Percentiles rank a stretch among this genome's conserved stretches.
Conservation (phyloP, 768 basidiomycete species). For the Lyophyllum semitale region DNA sequence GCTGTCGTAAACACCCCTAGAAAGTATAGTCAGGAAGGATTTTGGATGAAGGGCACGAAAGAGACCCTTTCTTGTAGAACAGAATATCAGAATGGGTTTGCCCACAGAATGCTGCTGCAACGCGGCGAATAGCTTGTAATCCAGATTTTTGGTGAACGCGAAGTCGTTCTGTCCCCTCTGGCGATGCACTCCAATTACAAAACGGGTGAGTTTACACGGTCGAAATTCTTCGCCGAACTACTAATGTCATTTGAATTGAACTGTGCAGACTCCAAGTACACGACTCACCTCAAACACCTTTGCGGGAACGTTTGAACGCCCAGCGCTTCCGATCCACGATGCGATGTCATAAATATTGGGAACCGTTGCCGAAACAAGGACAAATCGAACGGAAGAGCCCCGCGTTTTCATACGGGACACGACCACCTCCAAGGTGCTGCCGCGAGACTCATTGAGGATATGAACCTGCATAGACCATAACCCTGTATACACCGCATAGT, state of each 20-base stretch:
- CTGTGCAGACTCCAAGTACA: background rate
- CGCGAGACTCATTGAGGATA: conserved; percentile 86
- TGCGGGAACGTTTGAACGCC: conserved; percentile 44
- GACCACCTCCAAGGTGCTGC: conserved; percentile 94
- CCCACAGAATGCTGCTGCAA: conserved; percentile 72
- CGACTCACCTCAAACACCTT: conserved; percentile 63
- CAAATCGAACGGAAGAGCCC: conserved; percentile 71
- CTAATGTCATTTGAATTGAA: background rate
- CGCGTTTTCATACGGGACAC: conserved; percentile 88
- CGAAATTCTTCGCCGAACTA: conserved; percentile 94
- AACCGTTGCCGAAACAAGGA: conserved; percentile 91
- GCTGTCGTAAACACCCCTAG: conserved; percentile 69
- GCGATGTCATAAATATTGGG: conserved; percentile 93
- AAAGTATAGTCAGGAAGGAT: background rate
- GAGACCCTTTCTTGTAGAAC: conserved; percentile 82
- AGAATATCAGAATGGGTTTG: conserved; percentile 89
- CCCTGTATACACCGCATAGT: background rate
- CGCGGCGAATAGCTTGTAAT: conserved; percentile 70
- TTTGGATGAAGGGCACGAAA: background rate
- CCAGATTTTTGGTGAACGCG: conserved; percentile 68
- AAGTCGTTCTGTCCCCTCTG: conserved; percentile 75
- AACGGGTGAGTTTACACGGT: conserved; percentile 76
- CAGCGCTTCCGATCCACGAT: conserved; percentile 71
- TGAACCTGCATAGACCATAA: conserved; percentile 64
- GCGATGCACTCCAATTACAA: conserved; percentile 72